phyloP scores from a whole-genome alignment of 768 basidiomycete genomes.

The Tulasnella sp. region DNA sequence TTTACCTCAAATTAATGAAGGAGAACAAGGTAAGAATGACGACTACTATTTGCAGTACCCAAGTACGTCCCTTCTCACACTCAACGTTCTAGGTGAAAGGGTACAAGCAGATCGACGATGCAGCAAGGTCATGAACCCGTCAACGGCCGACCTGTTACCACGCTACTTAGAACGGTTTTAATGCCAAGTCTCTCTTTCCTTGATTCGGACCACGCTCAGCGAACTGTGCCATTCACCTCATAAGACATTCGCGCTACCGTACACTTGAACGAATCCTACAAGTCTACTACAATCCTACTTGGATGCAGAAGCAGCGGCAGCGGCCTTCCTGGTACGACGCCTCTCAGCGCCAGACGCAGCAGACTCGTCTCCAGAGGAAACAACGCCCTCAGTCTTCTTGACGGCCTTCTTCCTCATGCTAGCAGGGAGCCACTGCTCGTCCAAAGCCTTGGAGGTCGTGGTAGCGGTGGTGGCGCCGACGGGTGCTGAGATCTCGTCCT shows the following conservation, averaged over 20 bases:
- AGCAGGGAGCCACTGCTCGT: constrained; percentile 90
- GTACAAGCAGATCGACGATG: constrained; percentile 63
- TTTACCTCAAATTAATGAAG: constrained; percentile 66
- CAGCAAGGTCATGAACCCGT: constrained; percentile 6
- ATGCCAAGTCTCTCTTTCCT: not conserved
- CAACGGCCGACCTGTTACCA: not conserved
- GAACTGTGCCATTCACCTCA: not conserved
- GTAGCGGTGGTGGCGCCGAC: constrained; percentile 35
- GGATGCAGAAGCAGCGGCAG: not conserved
- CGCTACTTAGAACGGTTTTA: not conserved
- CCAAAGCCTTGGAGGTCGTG: constrained; percentile 57
- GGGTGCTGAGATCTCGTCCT: constrained; percentile 36
- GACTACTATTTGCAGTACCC: not conserved
- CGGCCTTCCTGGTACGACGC: not conserved
- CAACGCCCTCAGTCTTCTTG: constrained; percentile 35
- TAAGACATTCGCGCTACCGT: not conserved
- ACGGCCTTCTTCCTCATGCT: constrained; percentile 59
- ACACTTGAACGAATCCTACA: not conserved
- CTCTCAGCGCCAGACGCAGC: not conserved
- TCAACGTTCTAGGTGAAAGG: constrained; percentile 55
- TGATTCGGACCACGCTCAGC: not conserved
- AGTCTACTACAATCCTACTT: not conserved
- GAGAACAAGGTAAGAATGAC: constrained; percentile 59
- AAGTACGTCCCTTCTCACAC: not conserved
- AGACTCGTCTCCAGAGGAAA: constrained; percentile 42